Evolutionary conservation across 495 filamentous ascomycete genomes (phyloP), one percentile per base, ranked within the genome.

Genomic region (Neurospora intermedia): DNA sequence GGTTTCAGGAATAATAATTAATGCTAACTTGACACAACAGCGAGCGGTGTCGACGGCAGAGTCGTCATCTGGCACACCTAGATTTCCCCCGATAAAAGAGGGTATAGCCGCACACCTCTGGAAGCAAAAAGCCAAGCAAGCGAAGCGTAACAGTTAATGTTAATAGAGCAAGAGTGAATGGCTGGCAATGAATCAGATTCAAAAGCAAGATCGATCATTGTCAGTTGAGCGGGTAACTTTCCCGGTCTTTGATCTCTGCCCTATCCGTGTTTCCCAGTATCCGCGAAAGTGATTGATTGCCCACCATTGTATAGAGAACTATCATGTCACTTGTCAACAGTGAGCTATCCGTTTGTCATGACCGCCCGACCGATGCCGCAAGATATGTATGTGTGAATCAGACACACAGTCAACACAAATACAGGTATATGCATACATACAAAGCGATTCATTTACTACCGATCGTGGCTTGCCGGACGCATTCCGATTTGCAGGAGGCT

Each of bases 11-110:
- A 75, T 3, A 23, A n/a, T 42, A 9, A 74, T 23, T 45, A 13
- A 38, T 71, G 77, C 86, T 89, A 85, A 89, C 75, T 71, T 78
- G 11, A 27, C 20, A 59, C 39, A 15, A 75, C 76, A 95, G 92
- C 93, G 70, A 97, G 92, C 80, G 94, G 94, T 72, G 94, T 98
- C 69, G 96, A 99, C 82, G 96, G 96, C 71, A 90, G 96, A 82
- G 86, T 98, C 73, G 96, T 98, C 59, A 88, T 99, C 74, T 98
- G 87, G 87, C 78, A 81, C 70, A 79, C 82, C 13, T 84, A 83
- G 74, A 77, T 48, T 43, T 40, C 43, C 27, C 3, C 18, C 43
- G n/a, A 15, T 73, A 43, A 66, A 74, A 69, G 72, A 75, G 75
- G 54, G 35, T 23, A 43, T 27, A 23, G 62, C 35, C 27, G 23